A percentile compares a stretch with the other conserved stretches of the same genome.
Evolutionary conservation across 1,284 basidiomycete species (phyloP).

Genomic region (Cryptococcus sp.): DNA sequence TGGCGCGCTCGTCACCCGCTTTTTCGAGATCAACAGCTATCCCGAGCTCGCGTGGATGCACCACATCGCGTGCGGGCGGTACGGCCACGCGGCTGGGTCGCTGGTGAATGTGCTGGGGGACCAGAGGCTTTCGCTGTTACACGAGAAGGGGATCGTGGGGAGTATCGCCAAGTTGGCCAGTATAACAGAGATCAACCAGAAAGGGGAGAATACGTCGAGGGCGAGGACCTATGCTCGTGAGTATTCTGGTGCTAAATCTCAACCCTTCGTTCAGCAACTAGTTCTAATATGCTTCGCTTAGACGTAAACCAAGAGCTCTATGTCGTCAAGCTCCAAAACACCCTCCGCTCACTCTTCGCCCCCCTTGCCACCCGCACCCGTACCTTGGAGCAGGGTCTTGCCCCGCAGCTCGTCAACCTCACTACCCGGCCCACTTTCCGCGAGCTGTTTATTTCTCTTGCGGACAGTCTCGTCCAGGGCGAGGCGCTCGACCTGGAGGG

Average conservation of each 20-base stretch:
- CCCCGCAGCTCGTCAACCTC: conserved; percentile 16
- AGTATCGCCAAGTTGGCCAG: conserved; percentile 86
- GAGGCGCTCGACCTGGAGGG: conserved; percentile 51
- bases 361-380: conserved; percentile 5
- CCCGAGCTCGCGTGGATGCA: conserved; percentile 83
- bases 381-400: not conserved
- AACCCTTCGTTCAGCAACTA: not conserved
- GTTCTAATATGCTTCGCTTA: conserved; percentile 12
- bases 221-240: not conserved
- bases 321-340: conserved; percentile 56
- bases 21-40: conserved; percentile 64
- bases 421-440: conserved; percentile 27
- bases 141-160: conserved; percentile 72
- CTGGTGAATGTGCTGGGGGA: conserved; percentile 61
- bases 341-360: conserved; percentile 26
- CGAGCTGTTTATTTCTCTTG: conserved; percentile 25
- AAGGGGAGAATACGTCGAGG: conserved; percentile 20
- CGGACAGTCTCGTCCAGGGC: conserved; percentile 40
- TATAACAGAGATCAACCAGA: conserved; percentile 63
- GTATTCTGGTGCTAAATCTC: not conserved
- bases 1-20: conserved; percentile 64
- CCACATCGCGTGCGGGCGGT: conserved; percentile 69
- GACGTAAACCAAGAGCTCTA: conserved; percentile 55
- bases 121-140: conserved; percentile 47
- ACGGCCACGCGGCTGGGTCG: conserved; percentile 62